Evolutionary conservation across 179 eudicot species (phyloP).

Genomic region (Spergularia azorica): DNA sequence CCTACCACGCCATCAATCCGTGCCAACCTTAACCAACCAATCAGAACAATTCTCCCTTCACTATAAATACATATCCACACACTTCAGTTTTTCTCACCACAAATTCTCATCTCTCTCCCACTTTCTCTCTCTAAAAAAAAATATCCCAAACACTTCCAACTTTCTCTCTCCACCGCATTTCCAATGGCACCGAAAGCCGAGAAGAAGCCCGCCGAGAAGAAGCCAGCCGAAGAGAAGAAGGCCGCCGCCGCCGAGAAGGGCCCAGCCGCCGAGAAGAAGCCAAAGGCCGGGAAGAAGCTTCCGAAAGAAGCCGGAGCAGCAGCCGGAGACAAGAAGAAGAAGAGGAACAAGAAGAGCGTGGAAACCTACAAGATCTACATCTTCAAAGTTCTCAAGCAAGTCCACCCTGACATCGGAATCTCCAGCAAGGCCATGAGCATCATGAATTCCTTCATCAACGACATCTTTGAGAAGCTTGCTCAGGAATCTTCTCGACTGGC

Average conservation of each 20-base stretch:
- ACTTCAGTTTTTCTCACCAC: neutral
- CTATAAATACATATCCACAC: slow-evolving; percentile 27
- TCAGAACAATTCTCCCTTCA: neutral
- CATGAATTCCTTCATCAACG: slow-evolving; percentile 74
- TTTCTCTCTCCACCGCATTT: neutral
- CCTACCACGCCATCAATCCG: slow-evolving; percentile 26
- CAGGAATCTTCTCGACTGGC: slow-evolving; percentile 58
- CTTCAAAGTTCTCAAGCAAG: slow-evolving; percentile 42
- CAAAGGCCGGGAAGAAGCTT: slow-evolving; percentile 65
- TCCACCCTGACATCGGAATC: no score
- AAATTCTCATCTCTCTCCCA: neutral
- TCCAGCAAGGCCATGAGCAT: slow-evolving; percentile 28
- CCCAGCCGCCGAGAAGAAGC: slow-evolving; percentile 67
- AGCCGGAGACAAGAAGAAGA: slow-evolving; percentile 58
- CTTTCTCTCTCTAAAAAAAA: neutral
- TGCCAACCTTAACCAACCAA: neutral
- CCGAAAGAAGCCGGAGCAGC: slow-evolving; percentile 54
- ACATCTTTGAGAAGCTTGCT: slow-evolving; percentile 71
- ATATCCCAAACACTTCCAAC: neutral
- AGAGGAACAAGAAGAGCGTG: slow-evolving; percentile 56
- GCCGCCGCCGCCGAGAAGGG: slow-evolving; percentile 50
- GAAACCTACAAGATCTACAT: slow-evolving; percentile 78
- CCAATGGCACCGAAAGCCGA: slow-evolving; percentile 60
- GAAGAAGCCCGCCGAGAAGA: slow-evolving; percentile 62
- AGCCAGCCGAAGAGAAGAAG: slow-evolving; percentile 54